Evolutionary conservation across 2,329 filamentous ascomycete species (phyloP).

Genomic region (Gnomoniopsis sp.): DNA sequence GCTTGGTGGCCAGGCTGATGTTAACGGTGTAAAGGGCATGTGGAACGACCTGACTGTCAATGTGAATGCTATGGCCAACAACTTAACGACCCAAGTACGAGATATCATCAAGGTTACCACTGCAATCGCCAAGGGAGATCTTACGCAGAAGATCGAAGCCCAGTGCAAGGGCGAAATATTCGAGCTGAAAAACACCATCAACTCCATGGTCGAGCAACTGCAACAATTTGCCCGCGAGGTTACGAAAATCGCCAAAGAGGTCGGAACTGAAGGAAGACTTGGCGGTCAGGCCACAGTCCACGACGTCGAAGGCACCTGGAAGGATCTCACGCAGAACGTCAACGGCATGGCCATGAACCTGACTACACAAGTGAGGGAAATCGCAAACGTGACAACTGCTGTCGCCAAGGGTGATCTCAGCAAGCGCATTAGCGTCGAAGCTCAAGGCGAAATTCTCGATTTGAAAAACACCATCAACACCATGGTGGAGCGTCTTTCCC

Average conservation of each 20-base stretch:
- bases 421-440: slow-evolving; percentile 93
- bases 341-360: slow-evolving; percentile 99
- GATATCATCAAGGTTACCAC: slow-evolving; percentile 86
- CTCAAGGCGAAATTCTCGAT: slow-evolving; percentile 89
- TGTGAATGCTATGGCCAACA: slow-evolving; percentile 85
- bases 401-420: slow-evolving; percentile 92
- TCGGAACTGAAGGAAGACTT: slow-evolving; percentile 91
- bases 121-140: slow-evolving; percentile 75
- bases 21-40: slow-evolving; percentile 81
- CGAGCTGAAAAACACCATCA: slow-evolving; percentile 96
- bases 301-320: slow-evolving; percentile 96
- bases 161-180: slow-evolving; percentile 89
- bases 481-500: slow-evolving; percentile 96
- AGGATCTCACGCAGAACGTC: slow-evolving; percentile 90
- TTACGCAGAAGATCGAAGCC: slow-evolving; percentile 95
- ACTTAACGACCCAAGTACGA: slow-evolving; percentile 82
- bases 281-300: slow-evolving; percentile 95
- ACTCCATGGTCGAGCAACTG: slow-evolving; percentile 97
- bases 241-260: slow-evolving; percentile 91
- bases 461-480: slow-evolving; percentile 98
- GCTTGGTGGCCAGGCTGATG: slow-evolving; percentile 76
- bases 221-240: slow-evolving; percentile 97
- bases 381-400: slow-evolving; percentile 92
- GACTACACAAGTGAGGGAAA: slow-evolving; percentile 95
- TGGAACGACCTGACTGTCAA: slow-evolving; percentile 86